phyloP scores from a whole-genome alignment of 1,284 basidiomycete species.

The Nidula niveotomentosa region DNA sequence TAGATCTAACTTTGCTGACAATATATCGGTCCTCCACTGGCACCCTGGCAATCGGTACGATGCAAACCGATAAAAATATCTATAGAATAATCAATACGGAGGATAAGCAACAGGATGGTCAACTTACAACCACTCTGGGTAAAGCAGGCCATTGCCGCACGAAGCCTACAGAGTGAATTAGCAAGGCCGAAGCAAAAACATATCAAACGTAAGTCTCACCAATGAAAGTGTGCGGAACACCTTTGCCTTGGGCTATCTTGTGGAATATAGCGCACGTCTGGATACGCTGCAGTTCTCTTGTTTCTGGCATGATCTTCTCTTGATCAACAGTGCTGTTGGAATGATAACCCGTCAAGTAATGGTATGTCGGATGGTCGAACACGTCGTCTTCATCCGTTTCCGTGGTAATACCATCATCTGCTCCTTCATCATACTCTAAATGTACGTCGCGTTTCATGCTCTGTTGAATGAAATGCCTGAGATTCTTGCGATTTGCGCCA shows the following conservation, averaged over 20 bases:
- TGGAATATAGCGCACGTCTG: conserved; percentile 59
- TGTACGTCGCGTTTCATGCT: conserved; percentile 9
- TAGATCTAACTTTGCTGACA: conserved; percentile 11
- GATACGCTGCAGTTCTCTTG: conserved; percentile 40
- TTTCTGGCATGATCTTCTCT: conserved; percentile 12
- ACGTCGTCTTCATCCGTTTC: background rate
- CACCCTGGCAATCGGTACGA: conserved; percentile 10
- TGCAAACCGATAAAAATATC: conserved; percentile 13
- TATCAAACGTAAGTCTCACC: conserved; percentile 24
- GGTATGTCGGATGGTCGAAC: background rate
- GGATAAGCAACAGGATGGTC: background rate
- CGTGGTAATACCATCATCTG: conserved; percentile 7
- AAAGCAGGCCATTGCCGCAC: conserved; percentile 19
- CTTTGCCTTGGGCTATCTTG: conserved; percentile 47
- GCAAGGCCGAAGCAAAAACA: no score
- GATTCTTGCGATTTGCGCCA: conserved; percentile 49
- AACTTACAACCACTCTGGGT: conserved; percentile 12
- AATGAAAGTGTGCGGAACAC: conserved; percentile 60
- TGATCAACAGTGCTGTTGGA: conserved; percentile 7
- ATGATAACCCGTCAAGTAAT: conserved; percentile 3
- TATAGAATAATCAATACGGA: background rate
- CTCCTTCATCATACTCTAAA: conserved; percentile 8
- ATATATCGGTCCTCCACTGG: conserved; percentile 10
- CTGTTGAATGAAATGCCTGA: conserved; percentile 48
- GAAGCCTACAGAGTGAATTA: conserved; percentile 13